These are phyloP conservation scores for Cystobasidium pallidum DNA, from an alignment of 1,284 basidiomycete species.

Conservation along the genomic window DNA sequence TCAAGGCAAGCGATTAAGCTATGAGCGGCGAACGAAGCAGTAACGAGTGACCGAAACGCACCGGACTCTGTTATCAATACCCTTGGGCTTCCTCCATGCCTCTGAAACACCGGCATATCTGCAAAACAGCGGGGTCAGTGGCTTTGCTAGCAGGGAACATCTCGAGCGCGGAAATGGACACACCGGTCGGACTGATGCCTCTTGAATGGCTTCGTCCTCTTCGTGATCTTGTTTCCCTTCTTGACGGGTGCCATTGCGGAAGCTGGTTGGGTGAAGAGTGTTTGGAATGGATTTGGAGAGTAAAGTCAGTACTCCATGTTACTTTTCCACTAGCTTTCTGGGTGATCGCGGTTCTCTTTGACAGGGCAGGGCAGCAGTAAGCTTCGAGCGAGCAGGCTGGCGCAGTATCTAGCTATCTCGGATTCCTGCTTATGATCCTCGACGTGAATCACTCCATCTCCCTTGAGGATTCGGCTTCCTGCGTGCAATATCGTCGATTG, in stretches of 20 bases:
- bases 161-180: background rate
- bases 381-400: too few relatives aligned
- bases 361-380: too few relatives aligned
- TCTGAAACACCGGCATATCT: conserved; percentile 93
- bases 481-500: background rate
- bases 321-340: background rate
- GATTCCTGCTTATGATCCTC: too few relatives aligned
- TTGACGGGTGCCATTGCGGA: conserved; percentile 28
- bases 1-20: conserved; percentile 75
- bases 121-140: too few relatives aligned
- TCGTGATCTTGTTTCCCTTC: conserved; percentile 67
- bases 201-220: conserved; percentile 95
- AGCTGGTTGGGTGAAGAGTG: too few relatives aligned
- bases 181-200: conserved; percentile 54
- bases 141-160: too few relatives aligned
- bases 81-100: conserved; percentile 76
- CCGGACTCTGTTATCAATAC: conserved; percentile 54
- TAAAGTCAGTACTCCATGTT: background rate
- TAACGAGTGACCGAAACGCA: conserved; percentile 62
- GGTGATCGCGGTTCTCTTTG: conserved; percentile 2
- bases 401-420: too few relatives aligned
- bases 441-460: too few relatives aligned
- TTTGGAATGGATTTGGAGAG: background rate
- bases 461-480: too few relatives aligned
- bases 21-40: too few relatives aligned